These are phyloP conservation scores for Rhizopogon sp. DNA, from an alignment of 768 basidiomycete species.

Conservation along the genomic window DNA sequence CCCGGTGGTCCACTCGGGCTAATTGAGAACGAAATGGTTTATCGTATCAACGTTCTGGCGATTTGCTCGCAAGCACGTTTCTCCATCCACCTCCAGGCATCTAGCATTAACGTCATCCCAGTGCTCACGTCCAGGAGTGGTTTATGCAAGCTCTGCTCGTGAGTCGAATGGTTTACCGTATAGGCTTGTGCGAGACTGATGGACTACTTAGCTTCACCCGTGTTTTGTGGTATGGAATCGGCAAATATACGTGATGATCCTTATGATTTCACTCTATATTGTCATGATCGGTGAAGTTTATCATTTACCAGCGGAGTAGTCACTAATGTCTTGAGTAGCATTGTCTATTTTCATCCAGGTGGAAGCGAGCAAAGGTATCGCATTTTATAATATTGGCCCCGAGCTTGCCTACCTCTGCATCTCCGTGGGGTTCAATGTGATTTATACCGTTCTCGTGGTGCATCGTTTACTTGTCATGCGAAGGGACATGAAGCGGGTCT, in stretches of 20 bases:
- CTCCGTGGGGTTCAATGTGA: conserved; percentile 16
- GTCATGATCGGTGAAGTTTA: conserved; percentile 3
- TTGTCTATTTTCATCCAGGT: background rate
- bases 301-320: background rate
- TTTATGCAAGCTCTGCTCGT: background rate
- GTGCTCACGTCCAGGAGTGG: background rate
- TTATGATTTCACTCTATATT: conserved; percentile 3
- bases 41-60: background rate
- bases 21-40: background rate
- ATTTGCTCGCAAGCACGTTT: background rate
- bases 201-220: no score
- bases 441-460: conserved; percentile 22
- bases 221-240: no score
- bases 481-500: background rate
- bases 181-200: background rate
- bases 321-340: background rate
- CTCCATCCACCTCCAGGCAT: background rate
- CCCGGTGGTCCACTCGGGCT: background rate
- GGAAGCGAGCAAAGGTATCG: background rate
- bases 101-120: background rate
- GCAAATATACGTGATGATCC: conserved; percentile 14
- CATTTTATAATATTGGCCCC: conserved; percentile 7
- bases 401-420: conserved; percentile 16
- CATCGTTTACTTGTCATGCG: conserved; percentile 16
- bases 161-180: background rate